Conservation (phyloP, 2,329 filamentous ascomycete species). For the Alternaria triticina region DNA sequence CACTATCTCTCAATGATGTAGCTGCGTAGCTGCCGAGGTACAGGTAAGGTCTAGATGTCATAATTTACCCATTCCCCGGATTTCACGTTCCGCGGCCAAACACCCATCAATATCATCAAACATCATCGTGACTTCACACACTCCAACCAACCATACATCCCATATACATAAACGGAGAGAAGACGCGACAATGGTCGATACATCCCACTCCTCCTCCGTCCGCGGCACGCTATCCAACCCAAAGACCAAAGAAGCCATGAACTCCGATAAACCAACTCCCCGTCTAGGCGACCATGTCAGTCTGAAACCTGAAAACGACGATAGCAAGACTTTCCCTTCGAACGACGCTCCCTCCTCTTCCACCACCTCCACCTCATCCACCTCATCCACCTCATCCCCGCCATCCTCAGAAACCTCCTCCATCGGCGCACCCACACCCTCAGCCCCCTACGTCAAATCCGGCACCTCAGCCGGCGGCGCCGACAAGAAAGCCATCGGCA, state of each 20-base stretch:
- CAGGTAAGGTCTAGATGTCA: neutral
- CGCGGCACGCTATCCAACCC: conserved; percentile 41
- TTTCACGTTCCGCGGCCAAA: neutral
- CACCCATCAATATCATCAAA: neutral
- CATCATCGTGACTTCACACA: neutral
- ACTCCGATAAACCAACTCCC: conserved; percentile 18
- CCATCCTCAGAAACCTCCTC: conserved; percentile 9
- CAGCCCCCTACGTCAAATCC: conserved; percentile 12
- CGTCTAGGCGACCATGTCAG: conserved; percentile 35
- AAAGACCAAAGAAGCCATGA: conserved; percentile 31
- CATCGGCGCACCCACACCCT: conserved; percentile 1
- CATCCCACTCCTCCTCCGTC: conserved; percentile 32
- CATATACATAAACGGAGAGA: too few species aligned
- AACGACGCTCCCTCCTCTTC: conserved; percentile 6
- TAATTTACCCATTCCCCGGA: conserved; percentile 1
- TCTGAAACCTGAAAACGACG: conserved; percentile 23
- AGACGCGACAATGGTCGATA: neutral
- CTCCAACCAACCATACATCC: neutral
- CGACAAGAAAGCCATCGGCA: conserved; percentile 9
- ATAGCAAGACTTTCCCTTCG: conserved; percentile 18
- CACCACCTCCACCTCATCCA: neutral
- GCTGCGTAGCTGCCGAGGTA: conserved; percentile 6
- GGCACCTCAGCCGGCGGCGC: neutral
- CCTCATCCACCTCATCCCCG: neutral
- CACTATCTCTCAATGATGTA: conserved; percentile 15